Evolutionary conservation across 2,329 filamentous ascomycete species (phyloP).

Genomic region (Fusarium napiforme): DNA sequence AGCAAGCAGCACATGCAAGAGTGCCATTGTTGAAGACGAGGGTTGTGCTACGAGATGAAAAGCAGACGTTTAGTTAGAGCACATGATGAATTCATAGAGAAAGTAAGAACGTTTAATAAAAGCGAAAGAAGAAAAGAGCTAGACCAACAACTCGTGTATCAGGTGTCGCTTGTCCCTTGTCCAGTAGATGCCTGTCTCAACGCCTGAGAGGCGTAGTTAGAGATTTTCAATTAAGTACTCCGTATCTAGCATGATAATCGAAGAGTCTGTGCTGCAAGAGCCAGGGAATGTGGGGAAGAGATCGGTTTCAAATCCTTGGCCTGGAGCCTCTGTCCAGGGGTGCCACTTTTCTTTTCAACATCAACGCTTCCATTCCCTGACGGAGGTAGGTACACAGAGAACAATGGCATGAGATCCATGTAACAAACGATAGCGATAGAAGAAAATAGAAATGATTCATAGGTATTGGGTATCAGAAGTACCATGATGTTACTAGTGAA

Average conservation of each 20-base stretch:
- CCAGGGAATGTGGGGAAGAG: constrained; percentile 15
- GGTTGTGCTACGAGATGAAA: background rate
- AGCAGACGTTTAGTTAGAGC: background rate
- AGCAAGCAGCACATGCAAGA: constrained; percentile 13
- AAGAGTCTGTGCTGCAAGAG: constrained; percentile 9
- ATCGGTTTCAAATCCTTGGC: constrained; percentile 33
- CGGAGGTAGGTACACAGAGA: background rate
- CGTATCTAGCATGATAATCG: background rate
- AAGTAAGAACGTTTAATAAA: background rate
- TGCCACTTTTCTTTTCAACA: constrained; percentile 23
- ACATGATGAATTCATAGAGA: background rate
- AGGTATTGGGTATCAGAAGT: background rate
- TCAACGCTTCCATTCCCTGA: background rate
- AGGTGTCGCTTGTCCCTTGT: constrained; percentile 27
- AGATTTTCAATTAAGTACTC: background rate
- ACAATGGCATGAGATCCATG: constrained; percentile 11
- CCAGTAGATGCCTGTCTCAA: constrained; percentile 6
- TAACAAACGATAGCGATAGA: background rate
- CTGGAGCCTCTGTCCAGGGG: constrained; percentile 19
- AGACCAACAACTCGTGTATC: constrained; percentile 18
- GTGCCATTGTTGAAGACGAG: background rate
- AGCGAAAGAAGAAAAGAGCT: background rate
- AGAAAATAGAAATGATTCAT: background rate
- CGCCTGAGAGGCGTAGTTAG: background rate
- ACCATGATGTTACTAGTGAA: background rate